These are phyloP conservation scores for Berberis thunbergii DNA, from an alignment of 164 flowering plant species.

Conservation along the genomic window DNA sequence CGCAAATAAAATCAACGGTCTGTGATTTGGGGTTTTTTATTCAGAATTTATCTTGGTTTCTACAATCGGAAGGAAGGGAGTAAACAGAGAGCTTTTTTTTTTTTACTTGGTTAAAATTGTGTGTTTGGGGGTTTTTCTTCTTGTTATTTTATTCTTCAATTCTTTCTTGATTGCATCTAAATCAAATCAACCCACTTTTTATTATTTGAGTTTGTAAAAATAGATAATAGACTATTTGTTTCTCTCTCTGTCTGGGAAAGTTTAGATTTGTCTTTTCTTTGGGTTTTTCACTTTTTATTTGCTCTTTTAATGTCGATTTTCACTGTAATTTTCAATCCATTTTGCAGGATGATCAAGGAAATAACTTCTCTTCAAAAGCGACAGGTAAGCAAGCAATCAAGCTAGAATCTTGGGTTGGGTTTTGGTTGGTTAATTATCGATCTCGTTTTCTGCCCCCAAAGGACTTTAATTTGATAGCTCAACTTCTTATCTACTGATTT, in stretches of 20 bases:
- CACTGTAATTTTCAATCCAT: slow-evolving; percentile 1
- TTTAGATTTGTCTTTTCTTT: slow-evolving; percentile 35
- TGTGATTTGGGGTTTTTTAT: neutral
- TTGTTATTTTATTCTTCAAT: slow-evolving; percentile 11
- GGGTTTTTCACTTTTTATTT: slow-evolving; percentile 2
- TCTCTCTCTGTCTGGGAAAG: slow-evolving; percentile 14
- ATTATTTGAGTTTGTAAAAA: neutral
- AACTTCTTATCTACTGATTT: slow-evolving; percentile 1
- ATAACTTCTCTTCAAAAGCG: slow-evolving; percentile 29
- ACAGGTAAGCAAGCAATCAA: slow-evolving; percentile 33
- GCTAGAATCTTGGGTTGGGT: slow-evolving; percentile 1
- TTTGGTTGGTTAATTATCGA: slow-evolving; percentile 29
- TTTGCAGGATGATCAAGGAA: neutral
- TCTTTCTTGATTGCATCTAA: slow-evolving; percentile 1
- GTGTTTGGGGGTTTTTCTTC: neutral
- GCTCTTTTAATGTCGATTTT: neutral
- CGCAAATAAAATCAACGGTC: too few relatives aligned
- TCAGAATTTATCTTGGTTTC: neutral
- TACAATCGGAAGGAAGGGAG: too few relatives aligned
- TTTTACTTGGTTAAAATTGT: neutral
- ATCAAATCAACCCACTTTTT: neutral
- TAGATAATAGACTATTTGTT: neutral
- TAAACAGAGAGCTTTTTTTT: neutral
- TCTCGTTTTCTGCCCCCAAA: slow-evolving; percentile 1
- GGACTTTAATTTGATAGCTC: neutral